These are phyloP conservation scores for Novymonas esmeraldas DNA, from an alignment of 208 protist genomes.

Conservation along the genomic window DNA sequence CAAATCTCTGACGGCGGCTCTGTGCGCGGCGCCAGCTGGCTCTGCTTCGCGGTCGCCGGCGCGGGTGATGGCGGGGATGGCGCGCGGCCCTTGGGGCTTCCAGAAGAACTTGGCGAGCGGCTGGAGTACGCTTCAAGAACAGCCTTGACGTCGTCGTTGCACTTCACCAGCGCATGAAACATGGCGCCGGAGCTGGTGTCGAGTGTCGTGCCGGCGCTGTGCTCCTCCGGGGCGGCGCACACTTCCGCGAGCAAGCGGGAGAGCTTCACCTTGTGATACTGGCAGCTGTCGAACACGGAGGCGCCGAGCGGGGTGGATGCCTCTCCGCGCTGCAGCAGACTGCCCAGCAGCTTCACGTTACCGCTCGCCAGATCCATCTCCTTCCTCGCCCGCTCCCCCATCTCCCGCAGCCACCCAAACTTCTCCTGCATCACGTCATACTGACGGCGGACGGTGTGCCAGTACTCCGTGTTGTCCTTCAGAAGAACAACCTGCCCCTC, in stretches of 20 bases:
- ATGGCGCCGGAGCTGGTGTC: constrained; percentile 24
- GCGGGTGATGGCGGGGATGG: constrained; percentile 1
- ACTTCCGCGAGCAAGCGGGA: constrained; percentile 42
- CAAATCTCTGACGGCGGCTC: not conserved
- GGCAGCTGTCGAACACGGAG: constrained; percentile 73
- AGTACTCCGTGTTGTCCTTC: constrained; percentile 28
- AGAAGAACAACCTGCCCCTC: not conserved
- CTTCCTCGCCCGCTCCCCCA: constrained; percentile 25
- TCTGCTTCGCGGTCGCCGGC: constrained; percentile 2
- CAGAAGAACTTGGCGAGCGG: constrained; percentile 4
- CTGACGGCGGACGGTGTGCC: constrained; percentile 24
- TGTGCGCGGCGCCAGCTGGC: not conserved
- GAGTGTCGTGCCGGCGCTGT: constrained; percentile 39
- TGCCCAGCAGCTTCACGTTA: constrained; percentile 66
- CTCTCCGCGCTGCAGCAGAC: constrained; percentile 52
- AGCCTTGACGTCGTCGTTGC: constrained; percentile 32
- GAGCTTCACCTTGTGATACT: constrained; percentile 73
- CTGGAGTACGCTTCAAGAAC: constrained; percentile 26
- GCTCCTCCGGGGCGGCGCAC: constrained; percentile 29
- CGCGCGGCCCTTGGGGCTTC: constrained; percentile 13
- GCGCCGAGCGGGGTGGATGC: constrained; percentile 43
- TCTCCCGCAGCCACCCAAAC: constrained; percentile 24
- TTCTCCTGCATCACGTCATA: constrained; percentile 37
- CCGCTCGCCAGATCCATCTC: constrained; percentile 51
- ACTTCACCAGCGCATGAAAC: constrained; percentile 32